These are phyloP conservation scores for Tremella yokohamensis DNA, from an alignment of 768 basidiomycete genomes.

Conservation along the genomic window DNA sequence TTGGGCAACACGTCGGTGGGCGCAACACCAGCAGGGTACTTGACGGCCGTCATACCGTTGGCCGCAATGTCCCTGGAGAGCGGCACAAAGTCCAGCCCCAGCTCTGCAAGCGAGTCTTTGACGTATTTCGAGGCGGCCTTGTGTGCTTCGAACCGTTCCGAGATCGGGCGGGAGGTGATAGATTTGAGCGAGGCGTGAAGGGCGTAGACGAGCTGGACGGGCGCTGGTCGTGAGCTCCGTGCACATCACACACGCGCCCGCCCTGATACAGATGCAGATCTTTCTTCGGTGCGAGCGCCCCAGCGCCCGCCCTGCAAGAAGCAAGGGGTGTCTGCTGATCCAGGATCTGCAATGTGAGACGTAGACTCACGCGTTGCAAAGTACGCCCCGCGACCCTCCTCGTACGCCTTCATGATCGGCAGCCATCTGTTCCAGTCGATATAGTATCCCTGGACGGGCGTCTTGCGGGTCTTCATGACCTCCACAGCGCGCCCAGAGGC, in stretches of 20 bases:
- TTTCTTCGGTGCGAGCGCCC: too few relatives aligned
- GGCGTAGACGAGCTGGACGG: conserved; percentile 89
- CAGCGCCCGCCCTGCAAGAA: too few relatives aligned
- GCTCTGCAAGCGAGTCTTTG: conserved; percentile 62
- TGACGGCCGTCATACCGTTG: conserved; percentile 90
- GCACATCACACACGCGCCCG: too few relatives aligned
- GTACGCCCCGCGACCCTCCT: conserved; percentile 73
- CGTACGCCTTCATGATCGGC: conserved; percentile 91
- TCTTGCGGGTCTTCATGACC: conserved; percentile 63
- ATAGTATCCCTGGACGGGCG: conserved; percentile 74
- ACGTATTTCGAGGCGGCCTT: conserved; percentile 64
- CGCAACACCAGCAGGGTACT: conserved; percentile 72
- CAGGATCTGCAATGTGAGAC: too few relatives aligned
- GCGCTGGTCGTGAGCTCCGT: conserved; percentile 53
- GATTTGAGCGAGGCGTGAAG: conserved; percentile 73
- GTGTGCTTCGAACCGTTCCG: conserved; percentile 75
- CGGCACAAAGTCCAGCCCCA: conserved; percentile 72
- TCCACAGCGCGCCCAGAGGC: conserved; percentile 75
- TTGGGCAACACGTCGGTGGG: conserved; percentile 74
- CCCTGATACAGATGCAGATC: too few relatives aligned
- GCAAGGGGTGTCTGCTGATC: too few relatives aligned
- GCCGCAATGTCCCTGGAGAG: conserved; percentile 63
- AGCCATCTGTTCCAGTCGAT: conserved; percentile 84
- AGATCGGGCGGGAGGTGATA: conserved; percentile 69
- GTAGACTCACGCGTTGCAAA: conserved; percentile 67